Conservation (phyloP, 75 land plant species). For the Azolla pinnata region DNA sequence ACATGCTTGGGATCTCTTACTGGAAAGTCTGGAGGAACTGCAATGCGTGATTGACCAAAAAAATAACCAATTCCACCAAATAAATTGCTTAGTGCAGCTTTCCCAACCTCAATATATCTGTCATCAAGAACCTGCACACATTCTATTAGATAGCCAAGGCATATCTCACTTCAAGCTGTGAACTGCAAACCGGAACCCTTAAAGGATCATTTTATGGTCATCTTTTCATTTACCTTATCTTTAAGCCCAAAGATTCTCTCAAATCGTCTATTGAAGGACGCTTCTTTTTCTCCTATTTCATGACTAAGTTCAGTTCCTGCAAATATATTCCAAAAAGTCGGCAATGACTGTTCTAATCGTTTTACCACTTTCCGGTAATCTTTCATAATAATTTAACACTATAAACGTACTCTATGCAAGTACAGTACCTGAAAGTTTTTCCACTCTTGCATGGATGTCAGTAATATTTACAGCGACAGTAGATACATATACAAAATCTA, state of each 20-base stretch:
- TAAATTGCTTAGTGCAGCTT: constrained; percentile 81
- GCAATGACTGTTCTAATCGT: neutral
- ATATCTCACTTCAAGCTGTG: neutral
- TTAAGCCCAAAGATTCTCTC: constrained; percentile 35
- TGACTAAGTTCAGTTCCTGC: constrained; percentile 41
- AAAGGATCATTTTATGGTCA: neutral
- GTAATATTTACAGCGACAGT: constrained; percentile 32
- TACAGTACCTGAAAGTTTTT: constrained; percentile 58
- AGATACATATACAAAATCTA: constrained; percentile 73
- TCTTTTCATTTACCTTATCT: constrained; percentile 39
- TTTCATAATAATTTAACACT: neutral
- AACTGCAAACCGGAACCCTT: neutral
- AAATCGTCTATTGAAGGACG: constrained; percentile 63
- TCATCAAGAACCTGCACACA: constrained; percentile 28
- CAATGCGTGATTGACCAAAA: constrained; percentile 83
- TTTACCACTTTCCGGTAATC: neutral
- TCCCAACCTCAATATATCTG: constrained; percentile 42
- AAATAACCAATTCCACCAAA: constrained; percentile 93
- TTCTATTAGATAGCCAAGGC: neutral
- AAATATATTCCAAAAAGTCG: constrained; percentile 3
- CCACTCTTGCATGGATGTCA: constrained; percentile 40
- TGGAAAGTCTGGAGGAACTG: constrained; percentile 43
- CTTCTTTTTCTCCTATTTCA: constrained; percentile 42
- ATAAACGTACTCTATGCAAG: neutral
- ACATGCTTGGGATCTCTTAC: too few species aligned